Evolutionary conservation across 1,284 basidiomycete genomes (phyloP).

Genomic region (Ganoderma sinense): DNA sequence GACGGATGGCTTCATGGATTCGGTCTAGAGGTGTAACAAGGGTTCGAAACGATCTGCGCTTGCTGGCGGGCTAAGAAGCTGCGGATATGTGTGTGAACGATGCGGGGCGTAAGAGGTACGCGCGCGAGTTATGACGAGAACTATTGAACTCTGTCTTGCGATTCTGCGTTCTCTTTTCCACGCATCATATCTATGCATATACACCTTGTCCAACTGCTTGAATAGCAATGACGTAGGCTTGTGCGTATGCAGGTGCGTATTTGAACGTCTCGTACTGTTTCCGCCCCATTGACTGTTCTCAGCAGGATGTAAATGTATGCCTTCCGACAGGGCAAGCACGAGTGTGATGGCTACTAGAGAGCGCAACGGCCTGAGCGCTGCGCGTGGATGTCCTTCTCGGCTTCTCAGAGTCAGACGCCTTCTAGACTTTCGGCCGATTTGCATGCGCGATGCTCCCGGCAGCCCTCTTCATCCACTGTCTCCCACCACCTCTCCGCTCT

Average conservation of each 20-base stretch:
- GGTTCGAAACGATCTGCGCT: too few species aligned
- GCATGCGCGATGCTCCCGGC: neutral
- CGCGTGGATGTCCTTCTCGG: constrained; percentile 7
- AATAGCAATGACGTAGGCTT: neutral
- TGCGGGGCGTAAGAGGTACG: neutral
- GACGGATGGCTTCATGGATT: neutral
- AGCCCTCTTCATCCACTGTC: constrained; percentile 5
- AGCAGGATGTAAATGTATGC: too few species aligned
- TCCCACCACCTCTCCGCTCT: neutral
- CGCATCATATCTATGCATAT: neutral
- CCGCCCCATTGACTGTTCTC: too few species aligned
- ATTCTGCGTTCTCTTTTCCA: neutral
- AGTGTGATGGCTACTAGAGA: neutral
- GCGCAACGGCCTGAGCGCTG: neutral
- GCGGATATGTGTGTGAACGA: neutral
- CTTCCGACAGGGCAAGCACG: too few species aligned
- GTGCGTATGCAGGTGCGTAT: too few species aligned
- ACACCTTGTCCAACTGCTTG: too few species aligned
- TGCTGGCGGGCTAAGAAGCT: neutral
- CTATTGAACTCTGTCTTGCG: neutral
- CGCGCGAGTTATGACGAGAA: neutral
- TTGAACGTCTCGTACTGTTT: too few species aligned
- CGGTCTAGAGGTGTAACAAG: neutral
- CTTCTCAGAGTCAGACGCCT: neutral
- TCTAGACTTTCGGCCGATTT: neutral